These are phyloP conservation scores for Leccinum barrowsii DNA, from an alignment of 768 basidiomycete genomes.

Conservation along the genomic window DNA sequence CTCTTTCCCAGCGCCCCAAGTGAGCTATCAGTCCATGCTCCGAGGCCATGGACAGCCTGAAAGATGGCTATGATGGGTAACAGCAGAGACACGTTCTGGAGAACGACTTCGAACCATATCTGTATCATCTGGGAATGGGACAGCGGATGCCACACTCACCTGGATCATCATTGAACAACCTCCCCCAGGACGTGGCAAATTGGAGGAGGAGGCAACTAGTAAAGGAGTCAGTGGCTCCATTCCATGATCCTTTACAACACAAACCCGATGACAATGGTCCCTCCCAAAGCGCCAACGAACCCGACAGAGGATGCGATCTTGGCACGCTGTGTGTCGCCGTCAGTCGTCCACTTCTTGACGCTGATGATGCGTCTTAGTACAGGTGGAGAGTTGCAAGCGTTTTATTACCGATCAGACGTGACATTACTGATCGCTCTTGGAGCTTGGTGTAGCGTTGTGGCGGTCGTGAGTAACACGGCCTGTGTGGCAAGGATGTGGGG, in stretches of 20 bases:
- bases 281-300: constrained; percentile 15
- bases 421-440: constrained; percentile 18
- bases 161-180: constrained; percentile 58
- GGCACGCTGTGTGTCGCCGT: constrained; percentile 16
- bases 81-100: constrained; percentile 46
- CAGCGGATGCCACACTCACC: constrained; percentile 18
- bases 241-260: not conserved
- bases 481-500: constrained; percentile 25
- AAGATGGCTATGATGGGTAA: constrained; percentile 42
- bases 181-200: constrained; percentile 49
- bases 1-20: constrained; percentile 21
- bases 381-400: not conserved
- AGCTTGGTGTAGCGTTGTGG: constrained; percentile 22
- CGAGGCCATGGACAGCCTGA: constrained; percentile 21
- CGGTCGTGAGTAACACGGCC: constrained; percentile 23
- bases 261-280: constrained; percentile 10
- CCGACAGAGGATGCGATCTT: constrained; percentile 18
- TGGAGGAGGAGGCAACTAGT: constrained; percentile 40
- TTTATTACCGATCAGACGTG: constrained; percentile 27
- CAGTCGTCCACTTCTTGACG: constrained; percentile 20
- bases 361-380: constrained; percentile 10
- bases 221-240: not conserved
- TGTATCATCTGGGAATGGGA: not conserved
- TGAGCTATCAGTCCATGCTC: constrained; percentile 17
- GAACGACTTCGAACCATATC: constrained; percentile 30